phyloP scores from a whole-genome alignment of 2,329 filamentous ascomycete genomes.

The Scleromitrula shiraiana region DNA sequence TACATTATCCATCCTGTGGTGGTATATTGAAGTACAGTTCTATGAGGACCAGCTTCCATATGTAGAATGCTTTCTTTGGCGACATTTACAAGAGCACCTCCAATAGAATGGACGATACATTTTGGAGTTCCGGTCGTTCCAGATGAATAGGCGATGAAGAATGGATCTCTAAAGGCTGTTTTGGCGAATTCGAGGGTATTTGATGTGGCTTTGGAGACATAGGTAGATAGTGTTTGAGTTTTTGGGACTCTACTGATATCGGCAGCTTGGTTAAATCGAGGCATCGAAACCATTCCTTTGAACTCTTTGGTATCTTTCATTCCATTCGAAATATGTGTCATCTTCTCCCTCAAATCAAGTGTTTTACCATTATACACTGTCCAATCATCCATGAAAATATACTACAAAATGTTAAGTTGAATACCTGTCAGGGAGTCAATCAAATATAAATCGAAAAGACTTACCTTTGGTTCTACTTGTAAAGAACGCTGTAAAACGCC shows the following conservation, averaged over 20 bases:
- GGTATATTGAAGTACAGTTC: constrained; percentile 48
- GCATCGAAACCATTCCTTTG: constrained; percentile 54
- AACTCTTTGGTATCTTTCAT: constrained; percentile 56
- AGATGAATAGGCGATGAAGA: constrained; percentile 68
- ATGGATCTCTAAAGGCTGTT: constrained; percentile 51
- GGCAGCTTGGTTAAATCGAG: constrained; percentile 53
- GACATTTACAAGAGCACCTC: constrained; percentile 51
- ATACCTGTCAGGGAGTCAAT: not conserved
- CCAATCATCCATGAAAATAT: constrained; percentile 76
- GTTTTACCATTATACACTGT: constrained; percentile 73
- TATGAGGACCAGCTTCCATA: constrained; percentile 36
- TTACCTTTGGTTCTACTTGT: constrained; percentile 64
- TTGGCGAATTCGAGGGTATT: constrained; percentile 19
- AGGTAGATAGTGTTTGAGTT: constrained; percentile 31
- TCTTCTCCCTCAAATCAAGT: constrained; percentile 65
- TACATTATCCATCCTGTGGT: constrained; percentile 89
- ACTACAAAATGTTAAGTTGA: constrained; percentile 31
- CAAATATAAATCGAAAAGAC: too few relatives aligned
- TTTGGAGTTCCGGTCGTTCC: constrained; percentile 81
- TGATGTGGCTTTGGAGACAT: constrained; percentile 32
- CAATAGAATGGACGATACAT: constrained; percentile 73
- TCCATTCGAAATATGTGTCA: constrained; percentile 54
- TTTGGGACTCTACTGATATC: constrained; percentile 47
- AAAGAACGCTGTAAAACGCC: constrained; percentile 67
- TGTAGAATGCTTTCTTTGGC: constrained; percentile 55